phyloP scores from a whole-genome alignment of 139 green algal species.

The Tetraselmis chui region DNA sequence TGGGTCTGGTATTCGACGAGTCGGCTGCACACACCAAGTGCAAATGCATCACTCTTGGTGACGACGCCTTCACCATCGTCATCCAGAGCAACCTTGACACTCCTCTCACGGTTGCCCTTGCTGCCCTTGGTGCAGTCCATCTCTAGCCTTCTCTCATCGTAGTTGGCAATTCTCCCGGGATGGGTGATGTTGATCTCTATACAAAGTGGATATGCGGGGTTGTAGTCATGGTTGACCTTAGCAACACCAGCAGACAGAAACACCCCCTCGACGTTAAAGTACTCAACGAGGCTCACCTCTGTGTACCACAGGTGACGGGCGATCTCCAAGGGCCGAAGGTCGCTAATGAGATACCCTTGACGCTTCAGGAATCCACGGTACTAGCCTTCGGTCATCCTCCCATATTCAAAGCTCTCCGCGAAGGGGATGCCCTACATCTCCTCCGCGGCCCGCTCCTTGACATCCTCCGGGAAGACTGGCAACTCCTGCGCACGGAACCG shows the following conservation, averaged over 20 bases:
- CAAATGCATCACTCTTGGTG: neutral
- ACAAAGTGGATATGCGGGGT: neutral
- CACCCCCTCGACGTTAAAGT: neutral
- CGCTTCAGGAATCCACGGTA: neutral
- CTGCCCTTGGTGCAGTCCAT: neutral
- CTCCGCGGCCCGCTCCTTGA: neutral
- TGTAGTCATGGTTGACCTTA: neutral
- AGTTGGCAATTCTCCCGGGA: neutral
- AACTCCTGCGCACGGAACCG: neutral
- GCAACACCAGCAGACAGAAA: neutral
- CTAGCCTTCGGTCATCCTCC: neutral
- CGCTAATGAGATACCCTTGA: neutral
- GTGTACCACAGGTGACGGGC: neutral
- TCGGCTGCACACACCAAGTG: neutral
- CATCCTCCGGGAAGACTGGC: neutral
- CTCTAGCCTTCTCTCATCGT: neutral
- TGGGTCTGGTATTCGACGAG: neutral
- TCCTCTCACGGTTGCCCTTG: neutral
- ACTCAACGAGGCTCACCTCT: neutral
- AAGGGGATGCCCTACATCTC: neutral
- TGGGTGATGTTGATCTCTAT: neutral
- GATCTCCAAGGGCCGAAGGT: neutral
- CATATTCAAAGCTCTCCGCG: neutral
- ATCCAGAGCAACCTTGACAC: neutral
- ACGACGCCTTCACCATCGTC: neutral